Evolutionary conservation across 2,329 filamentous ascomycete genomes (phyloP).

Genomic region (Fusarium sp.): DNA sequence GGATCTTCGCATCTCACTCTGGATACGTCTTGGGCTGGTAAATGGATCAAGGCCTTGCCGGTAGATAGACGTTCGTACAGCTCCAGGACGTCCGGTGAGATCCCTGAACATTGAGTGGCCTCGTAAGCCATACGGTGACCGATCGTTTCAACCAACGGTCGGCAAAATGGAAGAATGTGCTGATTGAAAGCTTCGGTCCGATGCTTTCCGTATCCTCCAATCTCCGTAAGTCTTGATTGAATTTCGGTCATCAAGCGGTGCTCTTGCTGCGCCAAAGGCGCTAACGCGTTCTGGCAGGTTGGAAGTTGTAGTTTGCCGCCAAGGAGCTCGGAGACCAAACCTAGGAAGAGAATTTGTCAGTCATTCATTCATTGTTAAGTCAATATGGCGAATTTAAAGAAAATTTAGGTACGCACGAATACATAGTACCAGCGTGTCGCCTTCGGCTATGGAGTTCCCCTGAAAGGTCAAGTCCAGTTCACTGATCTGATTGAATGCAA

Average conservation of each 20-base stretch:
- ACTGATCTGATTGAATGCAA: slow-evolving; percentile 1
- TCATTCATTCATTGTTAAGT: neutral
- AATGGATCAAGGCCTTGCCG: neutral
- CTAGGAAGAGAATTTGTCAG: neutral
- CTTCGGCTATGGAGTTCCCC: slow-evolving; percentile 1
- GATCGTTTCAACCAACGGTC: neutral
- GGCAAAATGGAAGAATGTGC: neutral
- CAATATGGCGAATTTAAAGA: too few species aligned
- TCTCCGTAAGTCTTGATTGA: neutral
- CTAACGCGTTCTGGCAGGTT: neutral
- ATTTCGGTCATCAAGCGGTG: neutral
- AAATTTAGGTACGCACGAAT: neutral
- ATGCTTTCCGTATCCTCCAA: neutral
- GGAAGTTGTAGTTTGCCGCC: neutral
- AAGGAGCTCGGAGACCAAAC: neutral
- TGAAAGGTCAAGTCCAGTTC: slow-evolving; percentile 2
- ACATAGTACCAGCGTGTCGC: slow-evolving; percentile 6
- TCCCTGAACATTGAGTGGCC: neutral
- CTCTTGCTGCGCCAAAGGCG: neutral
- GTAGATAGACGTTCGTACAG: neutral
- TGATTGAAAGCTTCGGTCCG: neutral
- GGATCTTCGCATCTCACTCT: neutral
- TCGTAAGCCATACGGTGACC: slow-evolving; percentile 12
- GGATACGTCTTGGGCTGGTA: neutral
- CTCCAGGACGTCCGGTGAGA: neutral